Evolutionary conservation across 2,329 filamentous ascomycete genomes (phyloP), one percentile per base, ranked within the genome.

Genomic region (Aspergillus latus): DNA sequence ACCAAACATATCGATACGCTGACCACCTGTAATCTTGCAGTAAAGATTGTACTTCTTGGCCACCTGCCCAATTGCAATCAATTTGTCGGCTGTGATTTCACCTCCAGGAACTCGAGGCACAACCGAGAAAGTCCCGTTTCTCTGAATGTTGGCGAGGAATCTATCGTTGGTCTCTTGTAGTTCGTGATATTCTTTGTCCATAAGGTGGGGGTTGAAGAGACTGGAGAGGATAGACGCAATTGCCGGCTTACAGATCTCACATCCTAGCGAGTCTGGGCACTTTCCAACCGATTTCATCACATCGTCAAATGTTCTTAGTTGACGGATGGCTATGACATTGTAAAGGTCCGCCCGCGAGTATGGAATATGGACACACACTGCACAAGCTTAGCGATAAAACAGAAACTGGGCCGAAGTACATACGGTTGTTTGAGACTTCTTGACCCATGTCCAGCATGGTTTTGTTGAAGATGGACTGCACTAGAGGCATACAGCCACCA

Each of bases 1-100:
- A 40, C 92, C 92, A 67, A 96, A 96, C 86, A 96, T 84, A 72
- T 96, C 92, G 68, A 96, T 96, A 54, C 92, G 85, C 74, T 96
- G 92, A 1, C 89, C 92, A 54, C 92, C 92, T 0, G 92, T 96
- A 69, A 96, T 95, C 75, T 96, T 96, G 68, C 87, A 91, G 76
- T 96, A 96, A 5, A 96, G 78, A 36, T 83, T 82, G 68, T 90
- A 96, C 70, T 93, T 88, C 77, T 89, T 89, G 0, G 91, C 92
- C 0, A 96, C 90, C 54, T 86, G 84, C 0, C 90, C 92, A 57
- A 96, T 92, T 55, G 87, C 83, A 46, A 96, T 88, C 50, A 96
- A 82, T 71, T 90, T 92, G 48, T 94, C 89, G 0, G 92, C 87
- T 0, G 90, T 94, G 67, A 96, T 94, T 73, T 96, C 92, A 58